phyloP scores from a whole-genome alignment of 257 asterid genomes.

The Primulina eburnea region DNA sequence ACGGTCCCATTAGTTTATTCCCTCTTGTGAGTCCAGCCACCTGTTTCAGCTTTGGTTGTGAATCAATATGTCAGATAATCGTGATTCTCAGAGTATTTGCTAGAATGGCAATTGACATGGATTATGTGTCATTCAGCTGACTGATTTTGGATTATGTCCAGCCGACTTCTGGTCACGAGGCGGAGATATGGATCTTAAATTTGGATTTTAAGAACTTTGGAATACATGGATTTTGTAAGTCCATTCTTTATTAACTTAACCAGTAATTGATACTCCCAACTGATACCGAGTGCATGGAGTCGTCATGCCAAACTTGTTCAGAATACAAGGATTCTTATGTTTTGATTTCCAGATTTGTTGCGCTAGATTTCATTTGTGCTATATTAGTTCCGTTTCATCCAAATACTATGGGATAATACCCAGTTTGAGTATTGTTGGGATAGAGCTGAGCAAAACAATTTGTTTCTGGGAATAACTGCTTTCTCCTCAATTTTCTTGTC shows the following conservation, averaged over 20 bases:
- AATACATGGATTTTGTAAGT: conserved; percentile 50
- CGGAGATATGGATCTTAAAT: conserved; percentile 73
- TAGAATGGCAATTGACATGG: too few relatives aligned
- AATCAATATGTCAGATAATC: too few relatives aligned
- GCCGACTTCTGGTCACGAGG: conserved; percentile 89
- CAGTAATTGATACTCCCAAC: conserved; percentile 29
- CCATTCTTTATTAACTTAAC: conserved; percentile 67
- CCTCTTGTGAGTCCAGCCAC: too few relatives aligned
- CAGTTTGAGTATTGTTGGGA: too few relatives aligned
- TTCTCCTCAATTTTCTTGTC: too few relatives aligned
- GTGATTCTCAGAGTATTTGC: too few relatives aligned
- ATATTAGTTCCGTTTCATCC: not conserved
- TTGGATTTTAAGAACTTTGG: conserved; percentile 52
- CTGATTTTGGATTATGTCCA: conserved; percentile 69
- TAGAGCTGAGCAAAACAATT: too few relatives aligned
- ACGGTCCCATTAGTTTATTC: too few relatives aligned
- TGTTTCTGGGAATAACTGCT: too few relatives aligned
- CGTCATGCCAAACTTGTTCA: too few relatives aligned
- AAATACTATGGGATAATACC: not conserved
- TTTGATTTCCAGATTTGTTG: not conserved
- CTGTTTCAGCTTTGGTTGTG: too few relatives aligned
- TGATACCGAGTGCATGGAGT: too few relatives aligned
- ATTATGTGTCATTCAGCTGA: conserved; percentile 51
- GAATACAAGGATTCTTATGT: not conserved
- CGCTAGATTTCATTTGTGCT: not conserved